Evolutionary conservation across 805 yeast genomes (phyloP), one percentile per base, ranked within the genome.

Genomic region (Saturnispora diversa): DNA sequence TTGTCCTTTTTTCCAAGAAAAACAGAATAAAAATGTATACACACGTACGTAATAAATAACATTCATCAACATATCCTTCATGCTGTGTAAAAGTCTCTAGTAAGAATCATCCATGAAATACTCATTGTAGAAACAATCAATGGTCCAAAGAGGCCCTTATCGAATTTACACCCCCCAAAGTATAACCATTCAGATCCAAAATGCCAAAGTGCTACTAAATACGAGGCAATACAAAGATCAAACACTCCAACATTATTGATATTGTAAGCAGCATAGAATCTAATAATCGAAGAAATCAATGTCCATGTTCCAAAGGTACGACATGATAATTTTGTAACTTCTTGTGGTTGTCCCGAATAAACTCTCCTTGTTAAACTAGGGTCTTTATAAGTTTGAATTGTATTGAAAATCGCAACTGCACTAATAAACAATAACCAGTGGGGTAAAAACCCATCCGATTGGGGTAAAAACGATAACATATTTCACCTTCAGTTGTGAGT

Each of bases 301-400:
- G 98, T 92, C 98, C 98, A 92, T 1, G 98, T 92, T 25, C 98
- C 98, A 60, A 92, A 92, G 0, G 98, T 90, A 53, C 98, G 75
- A n/a, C 96, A 95, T 51, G 92, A 77, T 49, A 92, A 68, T 11
- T 58, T 54, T 2, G 68, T 61, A 20, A 80, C 81, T 57, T 82
- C 74, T 6, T 56, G 49, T 12, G 88, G 86, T 34, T 72, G 62
- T 38, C 62, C 68, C 25, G 73, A 80, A 58, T 92, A 92, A 6
- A 92, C 97, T 48, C 77, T 70, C 50, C 82, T 76, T 2, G 96
- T 84, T 40, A 92, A 70, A 22, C 70, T 68, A 22, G 82, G 68
- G 25, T 85, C 75, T 34, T 75, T 59, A 62, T 88, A 92, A 11
- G 92, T 79, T 63, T 92, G 98, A 17, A 74, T 65, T 0, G 97